A percentile compares a stretch with the other conserved stretches of the same genome.
These are phyloP conservation scores for Termitomyces sp. DNA, from an alignment of 768 basidiomycete species.

Conservation along the genomic window DNA sequence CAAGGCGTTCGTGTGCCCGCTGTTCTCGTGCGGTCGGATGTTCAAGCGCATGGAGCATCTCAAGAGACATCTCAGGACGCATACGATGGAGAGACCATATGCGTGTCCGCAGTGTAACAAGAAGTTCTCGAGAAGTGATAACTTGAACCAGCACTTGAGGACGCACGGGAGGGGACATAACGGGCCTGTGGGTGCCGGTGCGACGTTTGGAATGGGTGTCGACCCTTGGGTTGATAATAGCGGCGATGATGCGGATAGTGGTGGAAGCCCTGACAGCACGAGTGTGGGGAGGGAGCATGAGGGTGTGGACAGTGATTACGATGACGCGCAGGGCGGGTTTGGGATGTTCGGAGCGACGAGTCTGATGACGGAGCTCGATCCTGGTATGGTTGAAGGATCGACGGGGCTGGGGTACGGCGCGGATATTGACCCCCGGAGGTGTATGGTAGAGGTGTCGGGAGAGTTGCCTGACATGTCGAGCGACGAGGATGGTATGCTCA, in stretches of 20 bases:
- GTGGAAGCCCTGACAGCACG: constrained; percentile 13
- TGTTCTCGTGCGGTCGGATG: constrained; percentile 75
- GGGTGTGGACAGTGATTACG: constrained; percentile 20
- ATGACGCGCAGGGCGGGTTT: constrained; percentile 20
- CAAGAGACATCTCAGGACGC: constrained; percentile 82
- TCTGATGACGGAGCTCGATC: constrained; percentile 15
- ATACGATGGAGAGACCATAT: constrained; percentile 86
- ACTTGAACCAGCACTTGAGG: constrained; percentile 80
- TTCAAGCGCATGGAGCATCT: constrained; percentile 95
- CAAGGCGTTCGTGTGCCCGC: constrained; percentile 76
- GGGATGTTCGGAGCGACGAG: constrained; percentile 25
- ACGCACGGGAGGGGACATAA: constrained; percentile 54
- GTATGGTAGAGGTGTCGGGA: constrained; percentile 56
- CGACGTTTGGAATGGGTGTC: constrained; percentile 8
- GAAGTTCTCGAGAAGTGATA: constrained; percentile 85
- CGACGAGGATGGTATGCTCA: constrained; percentile 50
- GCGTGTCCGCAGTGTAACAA: constrained; percentile 70
- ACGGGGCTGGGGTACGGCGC: constrained; percentile 9
- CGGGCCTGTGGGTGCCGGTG: constrained; percentile 4
- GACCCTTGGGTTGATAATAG: constrained; percentile 13
- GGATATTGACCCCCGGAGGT: constrained; percentile 47
- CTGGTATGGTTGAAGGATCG: constrained; percentile 11
- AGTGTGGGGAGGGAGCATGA: constrained; percentile 17
- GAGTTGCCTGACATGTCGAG: constrained; percentile 46
- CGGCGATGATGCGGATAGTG: constrained; percentile 17